Conservation (phyloP, 2,329 filamentous ascomycete species). For the Bertia moriformis region DNA sequence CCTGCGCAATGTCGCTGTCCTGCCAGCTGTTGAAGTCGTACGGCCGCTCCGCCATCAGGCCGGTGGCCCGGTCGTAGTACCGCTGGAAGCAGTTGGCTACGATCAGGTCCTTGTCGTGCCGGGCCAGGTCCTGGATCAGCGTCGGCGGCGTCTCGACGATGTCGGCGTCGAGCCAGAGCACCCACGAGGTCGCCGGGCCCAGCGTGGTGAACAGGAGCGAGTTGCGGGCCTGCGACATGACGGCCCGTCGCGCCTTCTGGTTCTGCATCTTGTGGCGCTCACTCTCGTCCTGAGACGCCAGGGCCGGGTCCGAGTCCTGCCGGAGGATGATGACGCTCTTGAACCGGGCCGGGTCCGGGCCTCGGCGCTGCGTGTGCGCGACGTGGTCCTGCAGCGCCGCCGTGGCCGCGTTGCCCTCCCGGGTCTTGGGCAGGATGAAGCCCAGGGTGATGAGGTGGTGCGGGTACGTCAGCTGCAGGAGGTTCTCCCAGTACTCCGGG, state of each 20-base stretch:
- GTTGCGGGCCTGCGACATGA: conserved; percentile 89
- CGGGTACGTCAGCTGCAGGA: conserved; percentile 70
- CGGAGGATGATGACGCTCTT: conserved; percentile 85
- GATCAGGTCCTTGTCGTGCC: conserved; percentile 74
- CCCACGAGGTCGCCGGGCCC: conserved; percentile 83
- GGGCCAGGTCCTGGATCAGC: conserved; percentile 81
- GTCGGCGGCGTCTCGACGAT: conserved; percentile 74
- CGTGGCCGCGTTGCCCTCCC: conserved; percentile 83
- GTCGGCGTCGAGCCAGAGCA: conserved; percentile 88
- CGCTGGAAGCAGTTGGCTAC: conserved; percentile 92
- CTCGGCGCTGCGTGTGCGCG: conserved; percentile 64
- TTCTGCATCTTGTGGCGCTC: conserved; percentile 85
- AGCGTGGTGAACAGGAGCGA: conserved; percentile 89
- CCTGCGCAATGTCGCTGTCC: conserved; percentile 66
- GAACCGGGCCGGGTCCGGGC: conserved; percentile 69
- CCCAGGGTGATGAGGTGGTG: conserved; percentile 89
- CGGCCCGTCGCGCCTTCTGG: conserved; percentile 71
- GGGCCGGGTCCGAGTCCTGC: conserved; percentile 79
- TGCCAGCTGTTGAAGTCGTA: conserved; percentile 99
- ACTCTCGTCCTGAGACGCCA: conserved; percentile 67
- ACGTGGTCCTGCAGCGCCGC: conserved; percentile 72
- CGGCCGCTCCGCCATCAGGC: conserved; percentile 59
- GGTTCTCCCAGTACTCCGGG: conserved; percentile 87
- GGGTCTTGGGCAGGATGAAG: conserved; percentile 89
- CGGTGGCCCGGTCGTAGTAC: conserved; percentile 56